A percentile compares a stretch with the other conserved stretches of the same genome.
These are phyloP conservation scores for Umbelopsis ramanniana DNA, from an alignment of 192 early-diverging fungal species.

Conservation along the genomic window DNA sequence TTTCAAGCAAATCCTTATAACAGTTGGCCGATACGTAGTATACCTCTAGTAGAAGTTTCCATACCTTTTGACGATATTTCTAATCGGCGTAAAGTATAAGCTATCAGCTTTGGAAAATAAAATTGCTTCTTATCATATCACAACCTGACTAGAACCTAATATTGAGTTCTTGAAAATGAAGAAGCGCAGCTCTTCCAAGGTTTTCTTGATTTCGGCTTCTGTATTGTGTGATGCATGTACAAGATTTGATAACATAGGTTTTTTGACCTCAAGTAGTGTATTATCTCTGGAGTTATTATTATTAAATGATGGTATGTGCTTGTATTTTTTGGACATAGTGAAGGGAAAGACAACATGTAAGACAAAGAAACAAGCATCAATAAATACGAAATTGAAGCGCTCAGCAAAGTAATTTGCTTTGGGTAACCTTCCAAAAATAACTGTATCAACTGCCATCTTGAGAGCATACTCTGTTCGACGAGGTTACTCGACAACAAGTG, in stretches of 20 bases:
- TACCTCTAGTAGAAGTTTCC: slow-evolving; percentile 78
- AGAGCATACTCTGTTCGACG: no score
- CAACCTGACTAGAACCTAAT: background rate
- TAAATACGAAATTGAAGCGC: no score
- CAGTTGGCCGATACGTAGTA: slow-evolving; percentile 71
- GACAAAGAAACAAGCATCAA: no score
- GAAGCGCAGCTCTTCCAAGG: background rate
- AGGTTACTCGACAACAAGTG: no score
- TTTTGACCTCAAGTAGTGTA: background rate
- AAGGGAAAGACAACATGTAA: no score
- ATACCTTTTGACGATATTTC: slow-evolving; percentile 60
- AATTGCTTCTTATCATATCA: background rate
- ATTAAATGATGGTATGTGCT: no score
- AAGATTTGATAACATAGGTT: background rate
- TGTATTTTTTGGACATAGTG: no score
- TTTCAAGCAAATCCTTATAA: slow-evolving; percentile 72
- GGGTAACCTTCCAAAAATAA: no score
- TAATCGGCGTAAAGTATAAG: background rate
- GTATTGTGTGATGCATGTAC: background rate
- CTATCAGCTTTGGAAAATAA: background rate
- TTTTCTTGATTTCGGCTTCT: background rate
- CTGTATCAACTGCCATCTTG: no score
- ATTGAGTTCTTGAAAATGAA: background rate
- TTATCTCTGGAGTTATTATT: background rate
- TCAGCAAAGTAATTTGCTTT: no score